Conservation (phyloP, 225 moss, liverwort and hornwort genomes). For the Physcomitrium patens region DNA sequence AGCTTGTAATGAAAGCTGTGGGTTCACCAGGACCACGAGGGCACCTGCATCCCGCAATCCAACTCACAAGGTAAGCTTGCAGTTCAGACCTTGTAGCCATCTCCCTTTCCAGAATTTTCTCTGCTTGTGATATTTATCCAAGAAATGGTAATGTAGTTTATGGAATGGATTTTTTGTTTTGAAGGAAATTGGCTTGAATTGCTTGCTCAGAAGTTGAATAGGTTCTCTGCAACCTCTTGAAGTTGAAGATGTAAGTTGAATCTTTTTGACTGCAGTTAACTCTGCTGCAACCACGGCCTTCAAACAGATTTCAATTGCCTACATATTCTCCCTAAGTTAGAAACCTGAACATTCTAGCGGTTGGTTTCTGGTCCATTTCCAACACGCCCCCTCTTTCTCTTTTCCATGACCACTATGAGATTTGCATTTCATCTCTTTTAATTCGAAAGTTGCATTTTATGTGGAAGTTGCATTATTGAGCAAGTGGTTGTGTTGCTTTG, state of each 20-base stretch:
- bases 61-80: slow-evolving; percentile 41
- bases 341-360: too few species aligned
- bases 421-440: slow-evolving; percentile 6
- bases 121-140: neutral
- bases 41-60: slow-evolving; percentile 57
- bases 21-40: slow-evolving; percentile 59
- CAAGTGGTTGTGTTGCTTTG: too few species aligned
- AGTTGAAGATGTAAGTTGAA: neutral
- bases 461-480: too few species aligned
- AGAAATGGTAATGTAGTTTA: neutral
- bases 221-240: too few species aligned
- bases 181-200: too few species aligned
- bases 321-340: too few species aligned
- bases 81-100: neutral
- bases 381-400: slow-evolving; percentile 13
- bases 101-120: neutral
- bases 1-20: slow-evolving; percentile 64
- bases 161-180: too few species aligned
- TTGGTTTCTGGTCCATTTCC: too few species aligned
- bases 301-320: slow-evolving; percentile 43
- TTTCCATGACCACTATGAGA: slow-evolving; percentile 70
- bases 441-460: too few species aligned
- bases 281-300: slow-evolving; percentile 27
- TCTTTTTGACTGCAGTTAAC: slow-evolving; percentile 43
- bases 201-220: too few species aligned